Base-by-base conservation (phyloP, 1,139 yeast species). In the Kodamaea plutei region DNA sequence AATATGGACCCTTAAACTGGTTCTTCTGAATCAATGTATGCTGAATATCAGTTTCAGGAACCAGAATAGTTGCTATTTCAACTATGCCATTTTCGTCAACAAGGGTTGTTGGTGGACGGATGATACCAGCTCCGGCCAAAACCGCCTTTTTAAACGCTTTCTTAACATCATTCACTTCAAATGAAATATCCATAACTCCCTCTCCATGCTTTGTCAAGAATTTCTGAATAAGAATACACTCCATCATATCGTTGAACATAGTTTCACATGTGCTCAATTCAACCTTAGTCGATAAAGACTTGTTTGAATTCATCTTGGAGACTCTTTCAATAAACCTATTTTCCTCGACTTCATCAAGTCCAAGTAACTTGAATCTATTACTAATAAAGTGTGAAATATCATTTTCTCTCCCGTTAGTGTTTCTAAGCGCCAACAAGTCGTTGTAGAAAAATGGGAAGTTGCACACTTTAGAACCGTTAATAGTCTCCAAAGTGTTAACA, bases 161-260 rank as follows among this genome's bases (percentile, higher is more conserved):
- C 3, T 60, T 67, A 5, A 74, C 74, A 45, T 78, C 59, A 5
- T 57, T 61, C 0, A 83, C 91, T 11, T 50, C 50, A 42, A 84
- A 78, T 0, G 85, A 71, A 7, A 84, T 73, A 49, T 84, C 93
- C 52, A 76, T 73, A 4, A 84, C 84, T 3, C 85, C 84, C 47
- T 83, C 91, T 1, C 93, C 89, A 50, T 84, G 95, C 5, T 47
- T 48, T n/a, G 52, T 50, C 10, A 81, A 56, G 48, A 74, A 83
- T 6, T 56, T 45, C 20, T 60, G 58, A 21, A 61, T 48, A 20
- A 49, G 33, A 11, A 41, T 41, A 11, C 63, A 54, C 29, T 56
- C 61, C 37, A 52, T 46, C 15, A 52, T 41, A 12, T 45, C 52
- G 13, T 36, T 31, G 28, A 36, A 34, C 4, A 39, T 29, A 2